phyloP scores from a whole-genome alignment of 2,329 filamentous ascomycete genomes.

The Lecanosticta acicola region DNA sequence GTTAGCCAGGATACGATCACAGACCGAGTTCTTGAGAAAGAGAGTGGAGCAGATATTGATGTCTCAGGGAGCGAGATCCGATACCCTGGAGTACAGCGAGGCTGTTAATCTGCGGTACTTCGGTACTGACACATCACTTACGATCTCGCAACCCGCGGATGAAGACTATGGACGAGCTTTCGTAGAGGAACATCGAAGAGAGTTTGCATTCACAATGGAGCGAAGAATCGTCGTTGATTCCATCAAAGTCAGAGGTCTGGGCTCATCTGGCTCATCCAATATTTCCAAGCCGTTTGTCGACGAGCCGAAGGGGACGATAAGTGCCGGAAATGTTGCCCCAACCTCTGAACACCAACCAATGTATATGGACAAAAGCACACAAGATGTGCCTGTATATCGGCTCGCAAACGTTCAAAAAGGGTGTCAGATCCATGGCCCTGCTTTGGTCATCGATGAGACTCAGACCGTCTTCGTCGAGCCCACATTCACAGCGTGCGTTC shows the following conservation, averaged over 20 bases:
- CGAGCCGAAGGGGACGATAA: conserved; percentile 29
- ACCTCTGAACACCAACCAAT: conserved; percentile 6
- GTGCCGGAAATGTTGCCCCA: conserved; percentile 16
- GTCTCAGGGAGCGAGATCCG: conserved; percentile 39
- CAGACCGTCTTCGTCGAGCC: conserved; percentile 44
- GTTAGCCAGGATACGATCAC: conserved; percentile 45
- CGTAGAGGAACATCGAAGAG: conserved; percentile 34
- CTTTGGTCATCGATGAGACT: conserved; percentile 37
- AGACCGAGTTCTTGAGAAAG: conserved; percentile 29
- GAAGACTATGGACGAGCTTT: conserved; percentile 37
- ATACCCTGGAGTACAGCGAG: conserved; percentile 39
- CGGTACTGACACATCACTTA: conserved; percentile 46
- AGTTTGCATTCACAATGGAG: conserved; percentile 39
- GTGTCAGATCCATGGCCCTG: conserved; percentile 27
- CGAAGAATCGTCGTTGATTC: conserved; percentile 39
- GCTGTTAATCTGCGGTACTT: conserved; percentile 47
- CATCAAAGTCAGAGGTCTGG: conserved; percentile 28
- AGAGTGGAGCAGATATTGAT: conserved; percentile 36
- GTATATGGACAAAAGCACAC: conserved; percentile 9
- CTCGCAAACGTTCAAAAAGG: conserved; percentile 20
- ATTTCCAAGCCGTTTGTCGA: conserved; percentile 15
- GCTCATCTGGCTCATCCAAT: conserved; percentile 30
- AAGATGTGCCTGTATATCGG: conserved; percentile 21
- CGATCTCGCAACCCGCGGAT: conserved; percentile 39
- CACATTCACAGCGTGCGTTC: conserved; percentile 33